Evolutionary conservation across 1,284 basidiomycete genomes (phyloP).

Genomic region (Anthracocystis walkeri): DNA sequence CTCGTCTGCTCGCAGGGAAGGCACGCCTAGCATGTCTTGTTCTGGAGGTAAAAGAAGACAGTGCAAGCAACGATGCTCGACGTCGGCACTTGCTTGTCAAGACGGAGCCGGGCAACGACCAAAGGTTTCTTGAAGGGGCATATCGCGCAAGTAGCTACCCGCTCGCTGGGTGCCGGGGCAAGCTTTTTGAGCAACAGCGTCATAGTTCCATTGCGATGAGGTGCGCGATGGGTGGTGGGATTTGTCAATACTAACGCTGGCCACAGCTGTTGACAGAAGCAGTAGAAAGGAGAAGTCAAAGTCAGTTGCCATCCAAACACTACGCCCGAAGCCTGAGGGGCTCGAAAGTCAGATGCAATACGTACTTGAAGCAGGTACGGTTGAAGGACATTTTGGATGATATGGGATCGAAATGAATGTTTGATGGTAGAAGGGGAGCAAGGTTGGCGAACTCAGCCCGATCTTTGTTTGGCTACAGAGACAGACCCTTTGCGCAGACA

Average conservation of each 20-base stretch:
- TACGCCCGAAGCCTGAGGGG: not conserved
- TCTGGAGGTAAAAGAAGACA: not conserved
- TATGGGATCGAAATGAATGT: constrained; percentile 7
- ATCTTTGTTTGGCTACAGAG: not conserved
- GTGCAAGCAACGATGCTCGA: not conserved
- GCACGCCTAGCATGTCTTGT: not conserved
- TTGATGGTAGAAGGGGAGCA: constrained; percentile 11
- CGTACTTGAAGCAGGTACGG: constrained; percentile 61
- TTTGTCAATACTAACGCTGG: constrained; percentile 51
- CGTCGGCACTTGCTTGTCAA: not conserved
- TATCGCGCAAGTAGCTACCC: not conserved
- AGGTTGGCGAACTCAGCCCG: constrained; percentile 25
- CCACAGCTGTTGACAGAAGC: constrained; percentile 48
- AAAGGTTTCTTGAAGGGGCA: not conserved
- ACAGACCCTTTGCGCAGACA: not conserved
- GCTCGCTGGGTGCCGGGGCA: not conserved
- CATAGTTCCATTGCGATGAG: not conserved
- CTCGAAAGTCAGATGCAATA: not conserved
- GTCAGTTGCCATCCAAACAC: constrained; percentile 2
- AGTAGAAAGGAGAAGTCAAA: not conserved
- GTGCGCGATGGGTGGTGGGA: constrained; percentile 10
- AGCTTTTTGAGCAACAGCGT: not conserved
- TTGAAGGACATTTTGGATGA: constrained; percentile 45
- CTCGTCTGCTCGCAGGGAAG: constrained; percentile 1
- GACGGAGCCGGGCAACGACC: not conserved